These are phyloP conservation scores for Chalciporus sphaerocephalus DNA, from an alignment of 768 basidiomycete species.

Conservation along the genomic window DNA sequence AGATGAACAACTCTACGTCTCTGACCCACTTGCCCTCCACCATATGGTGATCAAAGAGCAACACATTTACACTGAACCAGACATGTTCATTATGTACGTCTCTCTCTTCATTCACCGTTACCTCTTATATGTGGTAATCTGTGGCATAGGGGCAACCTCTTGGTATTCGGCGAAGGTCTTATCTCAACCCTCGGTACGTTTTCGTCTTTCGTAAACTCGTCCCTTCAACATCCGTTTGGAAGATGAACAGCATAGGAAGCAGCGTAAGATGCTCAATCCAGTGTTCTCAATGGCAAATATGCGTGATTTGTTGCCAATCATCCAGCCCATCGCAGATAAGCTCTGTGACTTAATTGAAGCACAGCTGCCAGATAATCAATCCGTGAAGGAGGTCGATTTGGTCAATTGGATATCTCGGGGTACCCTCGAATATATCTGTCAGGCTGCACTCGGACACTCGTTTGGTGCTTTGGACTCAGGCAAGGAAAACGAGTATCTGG, in stretches of 20 bases:
- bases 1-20: constrained; percentile 33
- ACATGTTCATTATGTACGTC: constrained; percentile 32
- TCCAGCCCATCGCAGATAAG: constrained; percentile 32
- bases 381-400: constrained; percentile 30
- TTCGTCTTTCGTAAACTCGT: not conserved
- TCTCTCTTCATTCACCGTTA: not conserved
- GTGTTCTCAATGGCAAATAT: constrained; percentile 31
- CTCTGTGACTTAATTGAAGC: constrained; percentile 20
- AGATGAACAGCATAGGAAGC: constrained; percentile 30
- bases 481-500: constrained; percentile 25
- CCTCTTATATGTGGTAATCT: not conserved
- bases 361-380: constrained; percentile 20
- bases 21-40: constrained; percentile 37
- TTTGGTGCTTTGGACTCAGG: constrained; percentile 28
- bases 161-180: constrained; percentile 38
- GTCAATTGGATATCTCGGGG: constrained; percentile 32
- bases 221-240: constrained; percentile 5
- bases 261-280: constrained; percentile 33
- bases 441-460: constrained; percentile 32
- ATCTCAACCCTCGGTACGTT: constrained; percentile 35
- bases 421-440: constrained; percentile 36
- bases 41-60: constrained; percentile 37
- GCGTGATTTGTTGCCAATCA: constrained; percentile 27
- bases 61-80: constrained; percentile 35
- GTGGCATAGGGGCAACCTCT: constrained; percentile 19